A percentile compares a stretch with the other conserved stretches of the same genome.
Conservation (phyloP, 2,329 filamentous ascomycete species). For the Fusarium xyrophilum region DNA sequence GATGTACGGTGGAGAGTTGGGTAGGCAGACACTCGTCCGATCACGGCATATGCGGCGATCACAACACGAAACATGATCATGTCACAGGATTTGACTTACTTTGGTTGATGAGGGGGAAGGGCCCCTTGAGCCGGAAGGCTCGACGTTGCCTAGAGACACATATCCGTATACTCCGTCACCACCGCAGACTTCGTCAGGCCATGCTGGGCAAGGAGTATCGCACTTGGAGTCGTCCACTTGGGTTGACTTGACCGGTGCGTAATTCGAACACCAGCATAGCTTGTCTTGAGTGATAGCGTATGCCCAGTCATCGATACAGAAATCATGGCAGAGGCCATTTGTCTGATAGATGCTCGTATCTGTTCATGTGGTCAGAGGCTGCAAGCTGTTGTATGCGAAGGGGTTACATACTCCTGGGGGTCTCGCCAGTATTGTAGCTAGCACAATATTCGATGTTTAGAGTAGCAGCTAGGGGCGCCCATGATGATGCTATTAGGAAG, state of each 20-base stretch:
- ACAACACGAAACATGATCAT: constrained; percentile 25
- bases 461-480: constrained; percentile 34
- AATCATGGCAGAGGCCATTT: constrained; percentile 70
- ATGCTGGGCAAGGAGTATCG: constrained; percentile 70
- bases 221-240: constrained; percentile 58
- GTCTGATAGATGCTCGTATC: constrained; percentile 68
- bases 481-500: constrained; percentile 38
- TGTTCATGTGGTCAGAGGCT: constrained; percentile 38
- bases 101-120: constrained; percentile 36
- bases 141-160: constrained; percentile 57
- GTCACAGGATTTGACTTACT: constrained; percentile 40
- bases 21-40: constrained; percentile 37
- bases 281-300: constrained; percentile 72
- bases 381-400: too few species aligned
- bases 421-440: constrained; percentile 48
- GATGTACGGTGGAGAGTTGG: constrained; percentile 16
- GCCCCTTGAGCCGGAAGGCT: constrained; percentile 63
- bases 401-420: constrained; percentile 43
- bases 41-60: constrained; percentile 29
- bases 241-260: constrained; percentile 59
- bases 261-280: constrained; percentile 78
- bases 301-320: constrained; percentile 65
- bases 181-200: constrained; percentile 70
- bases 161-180: constrained; percentile 70
- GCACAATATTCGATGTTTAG: constrained; percentile 47